phyloP scores from a whole-genome alignment of 306 rosid genomes.

The Vicia villosa region DNA sequence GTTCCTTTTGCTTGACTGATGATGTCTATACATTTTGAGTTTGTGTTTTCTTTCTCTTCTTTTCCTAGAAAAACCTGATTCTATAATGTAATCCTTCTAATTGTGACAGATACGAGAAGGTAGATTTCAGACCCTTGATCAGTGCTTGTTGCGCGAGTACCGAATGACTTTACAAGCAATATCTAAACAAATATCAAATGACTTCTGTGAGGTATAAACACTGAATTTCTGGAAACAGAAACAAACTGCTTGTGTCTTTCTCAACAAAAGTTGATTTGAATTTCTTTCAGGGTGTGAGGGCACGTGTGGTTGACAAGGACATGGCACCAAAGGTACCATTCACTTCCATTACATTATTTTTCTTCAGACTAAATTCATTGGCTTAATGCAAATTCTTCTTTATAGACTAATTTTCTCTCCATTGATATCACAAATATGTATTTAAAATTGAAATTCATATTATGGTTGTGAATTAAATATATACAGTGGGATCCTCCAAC shows the following conservation, averaged over 20 bases:
- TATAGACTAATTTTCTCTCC: background rate
- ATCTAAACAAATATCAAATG: slow-evolving; percentile 60
- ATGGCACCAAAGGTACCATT: slow-evolving; percentile 69
- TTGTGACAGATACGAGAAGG: slow-evolving; percentile 76
- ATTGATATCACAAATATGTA: background rate
- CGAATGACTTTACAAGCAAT: slow-evolving; percentile 72
- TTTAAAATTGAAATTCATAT: slow-evolving; percentile 8
- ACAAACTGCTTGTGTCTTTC: background rate
- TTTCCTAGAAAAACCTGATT: background rate
- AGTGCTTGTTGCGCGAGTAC: slow-evolving; percentile 84
- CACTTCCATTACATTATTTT: background rate
- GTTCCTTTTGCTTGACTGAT: slow-evolving; percentile 38
- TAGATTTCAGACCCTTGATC: slow-evolving; percentile 82
- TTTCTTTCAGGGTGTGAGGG: slow-evolving; percentile 76
- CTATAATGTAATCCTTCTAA: slow-evolving; percentile 19
- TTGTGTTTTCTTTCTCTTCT: slow-evolving; percentile 10
- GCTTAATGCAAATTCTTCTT: background rate
- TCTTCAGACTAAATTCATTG: slow-evolving; percentile 3
- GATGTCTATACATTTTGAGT: background rate
- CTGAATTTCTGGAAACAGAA: slow-evolving; percentile 1
- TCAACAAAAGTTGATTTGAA: slow-evolving; percentile 32
- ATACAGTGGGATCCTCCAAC: slow-evolving; percentile 97
- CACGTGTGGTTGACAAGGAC: slow-evolving; percentile 84
- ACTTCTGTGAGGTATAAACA: slow-evolving; percentile 76
- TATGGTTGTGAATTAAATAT: slow-evolving; percentile 22